phyloP scores from a whole-genome alignment of 257 asterid genomes.

The Osmanthus fragrans region DNA sequence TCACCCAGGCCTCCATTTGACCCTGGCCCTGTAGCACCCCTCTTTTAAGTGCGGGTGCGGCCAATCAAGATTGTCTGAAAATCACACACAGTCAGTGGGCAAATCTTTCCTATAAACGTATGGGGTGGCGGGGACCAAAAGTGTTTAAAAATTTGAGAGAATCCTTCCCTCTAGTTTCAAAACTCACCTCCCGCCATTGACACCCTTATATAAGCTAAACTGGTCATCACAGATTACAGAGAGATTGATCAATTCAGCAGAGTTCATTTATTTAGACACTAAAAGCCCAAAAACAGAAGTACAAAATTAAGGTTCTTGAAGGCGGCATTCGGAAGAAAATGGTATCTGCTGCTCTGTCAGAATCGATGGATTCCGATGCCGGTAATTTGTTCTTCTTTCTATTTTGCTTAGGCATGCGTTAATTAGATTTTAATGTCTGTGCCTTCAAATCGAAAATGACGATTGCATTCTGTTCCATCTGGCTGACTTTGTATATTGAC shows the following conservation, averaged over 20 bases:
- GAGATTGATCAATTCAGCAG: not conserved
- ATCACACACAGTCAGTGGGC: not conserved
- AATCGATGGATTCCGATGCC: not conserved
- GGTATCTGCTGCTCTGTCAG: not conserved
- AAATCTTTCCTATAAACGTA: not conserved
- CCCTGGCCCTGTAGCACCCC: too few relatives aligned
- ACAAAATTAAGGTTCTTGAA: not conserved
- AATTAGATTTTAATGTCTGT: not conserved
- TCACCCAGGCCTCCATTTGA: too few relatives aligned
- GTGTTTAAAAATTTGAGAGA: not conserved
- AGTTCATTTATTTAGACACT: not conserved
- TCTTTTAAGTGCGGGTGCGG: too few relatives aligned
- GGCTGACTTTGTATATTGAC: not conserved
- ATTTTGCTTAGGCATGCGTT: not conserved
- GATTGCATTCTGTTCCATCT: not conserved
- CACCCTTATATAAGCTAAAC: not conserved
- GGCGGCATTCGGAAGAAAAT: not conserved
- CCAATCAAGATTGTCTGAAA: not conserved
- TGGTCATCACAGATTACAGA: not conserved
- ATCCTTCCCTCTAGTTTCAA: not conserved
- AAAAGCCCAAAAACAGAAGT: not conserved
- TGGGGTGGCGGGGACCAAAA: not conserved
- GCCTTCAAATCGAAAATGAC: not conserved
- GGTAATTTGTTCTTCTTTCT: not conserved
- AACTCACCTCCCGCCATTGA: not conserved